Base-by-base conservation (phyloP, 192 early-diverging fungal species). In the Linnemannia zychae region DNA sequence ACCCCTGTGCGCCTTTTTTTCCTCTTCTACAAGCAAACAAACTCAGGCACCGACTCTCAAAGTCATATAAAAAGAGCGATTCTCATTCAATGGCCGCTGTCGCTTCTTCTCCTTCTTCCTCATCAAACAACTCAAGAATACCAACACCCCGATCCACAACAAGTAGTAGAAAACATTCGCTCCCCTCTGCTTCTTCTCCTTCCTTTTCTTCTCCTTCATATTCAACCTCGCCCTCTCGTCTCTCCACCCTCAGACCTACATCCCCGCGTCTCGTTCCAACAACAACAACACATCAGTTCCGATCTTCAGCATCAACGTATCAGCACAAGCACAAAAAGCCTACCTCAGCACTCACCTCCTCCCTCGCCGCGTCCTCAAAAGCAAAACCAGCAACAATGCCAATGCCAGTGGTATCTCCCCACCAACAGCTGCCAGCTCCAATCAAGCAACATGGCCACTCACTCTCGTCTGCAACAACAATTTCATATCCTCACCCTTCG, bases 401-500 rank as follows among this genome's bases (percentile, higher is more conserved):
- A 33, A 63, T 70, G 36, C n/a, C 69, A 65, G 40, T 49, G 18
- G 17, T 48, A 47, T 28, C 52, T 22, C 4, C 77, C 24, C 52
- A n/a, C 4, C 70, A n/a, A 49, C 48, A 34, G 17, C 4, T 44
- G 40, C 40, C 40, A 44, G 47, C 47, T 36, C 18, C 76, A 31
- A 63, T 44, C 24, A 71, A 73, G 72, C 36, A 28, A 4, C 53
- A 67, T 22, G 71, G 48, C 13, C 71, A 74, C 66, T 74, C 78
- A 24, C 65, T 68, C 37, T 77, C 81, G 9, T 52, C 75, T 52
- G 52, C 78, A 68, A 67, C 57, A 24, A 71, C 72, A 20, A 69
- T 71, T 22, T 75, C 76, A 0, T 84, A 84, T 73, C 81, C 76
- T 28, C 81, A 84, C 46, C 71, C 81, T 4, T 77, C 81, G 0